A percentile compares a stretch with the other conserved stretches of the same genome.
Evolutionary conservation across 2,329 filamentous ascomycete species (phyloP).

Genomic region (Xylaria hypoxylon): DNA sequence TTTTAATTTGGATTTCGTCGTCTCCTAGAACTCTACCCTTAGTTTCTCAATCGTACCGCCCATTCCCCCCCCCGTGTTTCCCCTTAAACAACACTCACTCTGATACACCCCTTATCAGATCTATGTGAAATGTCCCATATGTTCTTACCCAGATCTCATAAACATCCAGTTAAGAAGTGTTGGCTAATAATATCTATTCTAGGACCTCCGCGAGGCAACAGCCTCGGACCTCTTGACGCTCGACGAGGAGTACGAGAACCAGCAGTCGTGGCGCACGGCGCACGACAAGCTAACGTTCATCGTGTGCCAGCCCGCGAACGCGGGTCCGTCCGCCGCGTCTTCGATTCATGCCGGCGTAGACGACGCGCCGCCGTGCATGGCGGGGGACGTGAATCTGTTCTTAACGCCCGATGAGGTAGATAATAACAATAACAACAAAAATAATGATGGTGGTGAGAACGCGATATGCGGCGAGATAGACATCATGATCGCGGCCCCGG

Average conservation of each 20-base stretch:
- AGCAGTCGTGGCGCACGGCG: slow-evolving; percentile 84
- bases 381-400: slow-evolving; percentile 86
- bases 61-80: neutral
- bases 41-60: too few species aligned
- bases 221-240: slow-evolving; percentile 87
- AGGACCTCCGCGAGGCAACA: slow-evolving; percentile 84
- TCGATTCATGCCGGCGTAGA: slow-evolving; percentile 55
- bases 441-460: slow-evolving; percentile 54
- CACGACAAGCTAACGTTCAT: slow-evolving; percentile 94
- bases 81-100: neutral
- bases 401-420: slow-evolving; percentile 71
- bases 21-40: neutral
- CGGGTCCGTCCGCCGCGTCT: too few species aligned
- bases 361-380: slow-evolving; percentile 70
- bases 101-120: neutral
- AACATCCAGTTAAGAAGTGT: neutral
- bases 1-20: neutral
- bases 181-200: neutral
- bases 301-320: slow-evolving; percentile 61
- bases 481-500: slow-evolving; percentile 50
- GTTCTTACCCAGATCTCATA: neutral
- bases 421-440: too few species aligned
- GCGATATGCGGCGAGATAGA: slow-evolving; percentile 51
- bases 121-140: neutral
- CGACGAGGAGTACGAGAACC: slow-evolving; percentile 89